These are phyloP conservation scores for Carex myosuroides DNA, from an alignment of 176 grass and related monocot species.

Conservation along the genomic window DNA sequence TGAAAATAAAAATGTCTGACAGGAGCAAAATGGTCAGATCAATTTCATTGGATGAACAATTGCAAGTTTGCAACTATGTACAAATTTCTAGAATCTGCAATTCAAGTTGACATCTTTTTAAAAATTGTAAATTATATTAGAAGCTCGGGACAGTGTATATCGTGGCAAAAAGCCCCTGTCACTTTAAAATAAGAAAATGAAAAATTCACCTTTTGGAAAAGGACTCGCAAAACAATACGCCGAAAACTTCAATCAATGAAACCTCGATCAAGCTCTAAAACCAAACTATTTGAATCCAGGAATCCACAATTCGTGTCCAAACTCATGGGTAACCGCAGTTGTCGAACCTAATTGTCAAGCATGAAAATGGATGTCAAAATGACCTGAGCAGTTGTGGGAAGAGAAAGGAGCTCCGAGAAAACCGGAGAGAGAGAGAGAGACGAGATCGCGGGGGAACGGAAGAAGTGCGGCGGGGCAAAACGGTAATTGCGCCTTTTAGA, in stretches of 20 bases:
- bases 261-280: not conserved
- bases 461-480: conserved; percentile 2
- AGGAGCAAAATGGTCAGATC: not conserved
- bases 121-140: not conserved
- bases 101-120: not conserved
- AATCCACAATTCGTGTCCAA: not conserved
- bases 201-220: not conserved
- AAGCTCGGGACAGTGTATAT: not conserved
- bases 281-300: not conserved
- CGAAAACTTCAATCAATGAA: not conserved
- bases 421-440: conserved; percentile 11
- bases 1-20: not conserved
- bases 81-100: not conserved
- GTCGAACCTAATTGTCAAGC: not conserved
- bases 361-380: not conserved
- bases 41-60: not conserved
- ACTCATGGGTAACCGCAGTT: not conserved
- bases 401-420: not conserved
- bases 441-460: not conserved
- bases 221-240: not conserved
- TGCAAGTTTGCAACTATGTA: not conserved
- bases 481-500: not conserved
- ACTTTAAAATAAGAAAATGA: too few species aligned
- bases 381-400: not conserved
- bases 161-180: not conserved